Evolutionary conservation across 192 early-diverging fungal species (phyloP).

Genomic region (Lunasporangiospora selenospora): DNA sequence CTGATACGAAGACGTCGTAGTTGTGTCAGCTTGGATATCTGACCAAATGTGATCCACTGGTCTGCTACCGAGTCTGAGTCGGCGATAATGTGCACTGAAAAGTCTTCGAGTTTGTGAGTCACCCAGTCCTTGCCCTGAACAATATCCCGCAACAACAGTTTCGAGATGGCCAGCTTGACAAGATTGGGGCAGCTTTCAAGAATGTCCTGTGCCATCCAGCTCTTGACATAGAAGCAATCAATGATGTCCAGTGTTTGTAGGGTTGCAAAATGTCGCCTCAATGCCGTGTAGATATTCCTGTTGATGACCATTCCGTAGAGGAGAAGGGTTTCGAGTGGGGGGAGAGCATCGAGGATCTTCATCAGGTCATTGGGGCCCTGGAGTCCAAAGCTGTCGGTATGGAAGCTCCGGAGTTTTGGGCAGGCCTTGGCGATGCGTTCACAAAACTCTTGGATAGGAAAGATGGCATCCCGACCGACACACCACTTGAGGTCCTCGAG

Average conservation of each 20-base stretch:
- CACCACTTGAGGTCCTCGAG: slow-evolving; percentile 28
- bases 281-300: neutral
- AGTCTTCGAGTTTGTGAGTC: slow-evolving; percentile 2
- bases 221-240: slow-evolving; percentile 15
- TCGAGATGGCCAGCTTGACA: neutral
- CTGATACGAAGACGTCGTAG: slow-evolving; percentile 8
- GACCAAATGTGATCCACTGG: slow-evolving; percentile 7
- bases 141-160: slow-evolving; percentile 17
- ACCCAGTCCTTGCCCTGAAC: slow-evolving; percentile 17
- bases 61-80: neutral
- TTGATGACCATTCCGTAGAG: slow-evolving; percentile 21
- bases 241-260: slow-evolving; percentile 11
- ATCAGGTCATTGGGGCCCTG: slow-evolving; percentile 10
- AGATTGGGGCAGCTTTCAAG: slow-evolving; percentile 17
- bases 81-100: slow-evolving; percentile 11
- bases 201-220: slow-evolving; percentile 27
- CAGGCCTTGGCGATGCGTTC: slow-evolving; percentile 19
- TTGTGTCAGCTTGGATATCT: slow-evolving; percentile 8
- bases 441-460: slow-evolving; percentile 31
- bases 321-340: neutral
- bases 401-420: slow-evolving; percentile 11
- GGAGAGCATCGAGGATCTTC: slow-evolving; percentile 9
- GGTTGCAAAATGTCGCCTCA: slow-evolving; percentile 17
- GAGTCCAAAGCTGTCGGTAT: slow-evolving; percentile 21
- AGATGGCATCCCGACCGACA: neutral